Evolutionary conservation across 169 alveolate genomes (phyloP), one percentile per base, ranked within the genome.

Genomic region (Sarcocystis neurona): DNA sequence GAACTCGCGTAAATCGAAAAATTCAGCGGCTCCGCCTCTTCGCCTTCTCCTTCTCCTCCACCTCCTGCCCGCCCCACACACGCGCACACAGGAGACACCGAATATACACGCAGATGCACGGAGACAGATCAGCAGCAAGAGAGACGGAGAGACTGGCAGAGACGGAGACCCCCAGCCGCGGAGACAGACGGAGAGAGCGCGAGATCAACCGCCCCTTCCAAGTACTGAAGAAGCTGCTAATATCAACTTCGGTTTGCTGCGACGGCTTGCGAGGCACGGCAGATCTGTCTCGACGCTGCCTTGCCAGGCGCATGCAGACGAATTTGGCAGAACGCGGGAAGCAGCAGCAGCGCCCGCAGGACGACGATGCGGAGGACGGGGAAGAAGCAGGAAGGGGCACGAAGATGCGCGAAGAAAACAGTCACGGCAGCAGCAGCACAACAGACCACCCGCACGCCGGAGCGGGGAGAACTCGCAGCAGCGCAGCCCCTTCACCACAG

Each of bases 1-100:
- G 87, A 46, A 84, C 88, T 46, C 30, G 91, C 91, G 58, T 53
- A 75, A 44, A 80, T 79, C 58, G 84, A 60, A 46, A 75, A 87
- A 75, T 85, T 72, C 88, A 87, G 75, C 32, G 88, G 56, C 47
- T 60, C 66, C 80, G 77, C 72, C 84, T 72, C 85, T 48, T 15
- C 85, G 66, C 78, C 4, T 68, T 68, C 4, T 20, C 44, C 2
- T 6, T 30, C 4, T 3, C 32, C 20, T 5, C 32, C 2, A 46
- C 15, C 30, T 30, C 41, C 30, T 37, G 75, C 30, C 75, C 39
- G 39, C 75, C 75, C 34, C 70, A 32, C 79, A 53, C 12, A 53
- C 30, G 23, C 23, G 23, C 30, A 53, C 23, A 53, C 23, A 53
- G 66, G 23, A 15, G 66, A 53, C 12, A 53, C 30, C 12, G 66